Evolutionary conservation across 2,329 filamentous ascomycete species (phyloP), one percentile per base, ranked within the genome.

Genomic region (Geosmithia flava): DNA sequence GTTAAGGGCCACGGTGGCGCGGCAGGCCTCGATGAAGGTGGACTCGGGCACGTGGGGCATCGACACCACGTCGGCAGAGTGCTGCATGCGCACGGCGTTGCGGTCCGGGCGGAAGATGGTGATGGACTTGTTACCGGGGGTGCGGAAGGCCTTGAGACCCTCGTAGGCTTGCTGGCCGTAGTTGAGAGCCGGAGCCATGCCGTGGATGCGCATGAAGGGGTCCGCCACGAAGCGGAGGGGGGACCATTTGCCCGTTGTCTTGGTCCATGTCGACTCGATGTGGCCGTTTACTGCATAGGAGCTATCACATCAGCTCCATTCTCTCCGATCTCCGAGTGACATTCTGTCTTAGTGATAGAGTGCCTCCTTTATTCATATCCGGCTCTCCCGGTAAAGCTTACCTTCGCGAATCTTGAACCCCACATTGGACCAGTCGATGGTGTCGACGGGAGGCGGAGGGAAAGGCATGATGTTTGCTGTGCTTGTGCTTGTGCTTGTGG

Each of bases 101-200:
- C 83, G 81, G 59, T 83, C 76, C 0, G 91, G 87, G 4, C 91
- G 85, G 79, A 97, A 97, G 64, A 97, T 79, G 62, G 81, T 80
- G 68, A 97, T 90, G 51, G 69, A 67, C 51, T 72, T 62, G 63
- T 85, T 79, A 50, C 76, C 71, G 17, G 88, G 85, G 2, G 75
- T 72, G 53, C 91, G 88, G 76, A 96, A 96, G 48, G 91, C 90
- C 68, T 97, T 97, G 63, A 97, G 81, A n/a, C 93, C 93, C 65
- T 98, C 93, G 72, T 95, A 98, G 58, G 88, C 91, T 70, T 97
- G 93, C 63, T 95, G 89, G 50, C 91, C 89, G 66, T 98, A 98
- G 75, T 98, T 98, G 54, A 97, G 79, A 42, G 81, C 91, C 0
- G 93, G 90, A 0, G 90, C 83, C 87, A 98, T 93, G 65, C 91